These are phyloP conservation scores for Chaetomium strumarium DNA, from an alignment of 2,329 filamentous ascomycete species.

Conservation along the genomic window DNA sequence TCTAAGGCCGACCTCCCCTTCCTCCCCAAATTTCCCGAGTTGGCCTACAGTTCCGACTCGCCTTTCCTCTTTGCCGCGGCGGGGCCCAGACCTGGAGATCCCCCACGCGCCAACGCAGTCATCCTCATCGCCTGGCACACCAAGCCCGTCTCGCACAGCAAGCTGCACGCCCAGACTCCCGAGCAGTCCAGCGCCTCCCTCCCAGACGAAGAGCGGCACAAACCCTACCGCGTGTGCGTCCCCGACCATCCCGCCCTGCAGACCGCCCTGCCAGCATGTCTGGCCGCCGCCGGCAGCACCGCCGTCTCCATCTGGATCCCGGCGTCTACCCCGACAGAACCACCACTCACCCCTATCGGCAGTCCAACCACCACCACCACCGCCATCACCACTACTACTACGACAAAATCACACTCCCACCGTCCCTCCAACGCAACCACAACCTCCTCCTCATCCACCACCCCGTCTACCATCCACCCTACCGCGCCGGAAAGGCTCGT, in stretches of 20 bases:
- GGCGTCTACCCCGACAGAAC: not conserved
- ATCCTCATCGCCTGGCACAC: slow-evolving; percentile 27
- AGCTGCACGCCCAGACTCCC: slow-evolving; percentile 11
- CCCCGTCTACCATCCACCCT: not conserved
- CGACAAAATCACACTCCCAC: not conserved
- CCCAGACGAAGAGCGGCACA: slow-evolving; percentile 18
- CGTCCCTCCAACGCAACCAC: slow-evolving; percentile 9
- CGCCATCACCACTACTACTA: not conserved
- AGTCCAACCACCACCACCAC: too few species aligned
- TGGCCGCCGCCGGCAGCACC: slow-evolving; percentile 18
- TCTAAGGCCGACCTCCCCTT: slow-evolving; percentile 32
- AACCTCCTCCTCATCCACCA: not conserved
- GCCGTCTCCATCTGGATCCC: slow-evolving; percentile 27
- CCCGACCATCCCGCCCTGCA: slow-evolving; percentile 22
- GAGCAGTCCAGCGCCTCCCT: slow-evolving; percentile 9
- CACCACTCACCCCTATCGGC: not conserved
- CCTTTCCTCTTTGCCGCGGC: slow-evolving; percentile 25
- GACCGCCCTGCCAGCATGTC: slow-evolving; percentile 19
- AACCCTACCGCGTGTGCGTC: slow-evolving; percentile 20
- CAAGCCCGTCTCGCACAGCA: slow-evolving; percentile 17
- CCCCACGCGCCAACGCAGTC: slow-evolving; percentile 11
- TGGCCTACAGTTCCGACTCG: slow-evolving; percentile 26
- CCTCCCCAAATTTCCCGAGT: slow-evolving; percentile 35
- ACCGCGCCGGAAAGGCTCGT: slow-evolving; percentile 17
- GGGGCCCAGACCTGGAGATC: slow-evolving; percentile 22